Percentiles rank a stretch among this genome's conserved stretches.
These are phyloP conservation scores for Dichotomocladium elegans DNA, from an alignment of 371 early-diverging fungal genomes.

Conservation along the genomic window DNA sequence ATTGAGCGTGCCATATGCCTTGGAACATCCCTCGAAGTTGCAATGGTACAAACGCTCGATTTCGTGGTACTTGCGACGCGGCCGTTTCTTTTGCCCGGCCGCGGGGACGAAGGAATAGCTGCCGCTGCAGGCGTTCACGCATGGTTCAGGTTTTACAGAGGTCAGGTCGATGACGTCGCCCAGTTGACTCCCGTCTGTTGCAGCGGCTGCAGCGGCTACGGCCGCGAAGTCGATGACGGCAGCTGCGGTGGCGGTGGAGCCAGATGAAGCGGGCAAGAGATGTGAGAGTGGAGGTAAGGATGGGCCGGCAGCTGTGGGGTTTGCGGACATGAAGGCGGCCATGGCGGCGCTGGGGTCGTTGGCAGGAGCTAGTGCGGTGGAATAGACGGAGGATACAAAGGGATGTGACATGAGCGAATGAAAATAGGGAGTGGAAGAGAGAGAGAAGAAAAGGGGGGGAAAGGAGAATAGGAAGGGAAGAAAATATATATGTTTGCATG, in stretches of 20 bases:
- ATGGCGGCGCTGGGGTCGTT: background rate
- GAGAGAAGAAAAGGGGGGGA: too few species aligned
- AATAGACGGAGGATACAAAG: too few species aligned
- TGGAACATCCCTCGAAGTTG: conserved; percentile 57
- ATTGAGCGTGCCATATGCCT: conserved; percentile 71
- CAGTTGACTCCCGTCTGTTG: too few species aligned
- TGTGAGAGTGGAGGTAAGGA: background rate
- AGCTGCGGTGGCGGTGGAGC: background rate
- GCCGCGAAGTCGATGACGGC: too few species aligned
- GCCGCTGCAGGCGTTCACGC: background rate
- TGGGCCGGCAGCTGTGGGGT: background rate
- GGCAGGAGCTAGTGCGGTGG: too few species aligned
- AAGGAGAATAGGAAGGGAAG: too few species aligned
- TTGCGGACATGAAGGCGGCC: background rate
- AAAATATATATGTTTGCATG: too few species aligned
- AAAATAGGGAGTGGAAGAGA: too few species aligned
- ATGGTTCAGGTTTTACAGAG: too few species aligned
- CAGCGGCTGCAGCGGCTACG: background rate
- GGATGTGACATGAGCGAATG: too few species aligned
- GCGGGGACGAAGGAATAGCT: conserved; percentile 56
- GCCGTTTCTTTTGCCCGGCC: conserved; percentile 61
- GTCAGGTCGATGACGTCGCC: too few species aligned
- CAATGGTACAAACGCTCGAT: conserved; percentile 70
- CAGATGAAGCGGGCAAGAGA: too few species aligned
- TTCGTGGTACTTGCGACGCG: conserved; percentile 66